phyloP scores from a whole-genome alignment of 129 eudicot species.

The Logfia minima region DNA sequence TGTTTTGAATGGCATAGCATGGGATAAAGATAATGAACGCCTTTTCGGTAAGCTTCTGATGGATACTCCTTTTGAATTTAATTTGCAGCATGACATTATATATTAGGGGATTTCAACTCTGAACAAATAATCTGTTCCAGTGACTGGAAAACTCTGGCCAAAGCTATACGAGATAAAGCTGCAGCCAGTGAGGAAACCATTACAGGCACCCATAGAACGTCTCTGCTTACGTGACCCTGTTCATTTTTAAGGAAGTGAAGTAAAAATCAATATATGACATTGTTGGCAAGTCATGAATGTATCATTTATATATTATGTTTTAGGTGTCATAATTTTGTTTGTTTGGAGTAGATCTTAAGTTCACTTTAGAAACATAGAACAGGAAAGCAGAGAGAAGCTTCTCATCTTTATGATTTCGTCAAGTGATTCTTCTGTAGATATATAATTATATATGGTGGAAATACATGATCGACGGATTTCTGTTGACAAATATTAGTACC shows the following conservation, averaged over 20 bases:
- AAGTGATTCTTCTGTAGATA: background rate
- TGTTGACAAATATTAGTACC: background rate
- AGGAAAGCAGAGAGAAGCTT: slow-evolving; percentile 8
- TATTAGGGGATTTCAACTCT: background rate
- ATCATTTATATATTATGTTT: slow-evolving; percentile 5
- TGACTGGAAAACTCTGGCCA: slow-evolving; percentile 97
- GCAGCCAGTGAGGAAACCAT: slow-evolving; percentile 49
- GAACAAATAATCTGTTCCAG: slow-evolving; percentile 42
- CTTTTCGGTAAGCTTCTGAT: slow-evolving; percentile 62
- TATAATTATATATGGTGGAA: background rate
- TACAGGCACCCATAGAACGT: slow-evolving; percentile 45
- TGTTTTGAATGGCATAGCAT: slow-evolving; percentile 96
- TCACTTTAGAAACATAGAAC: slow-evolving; percentile 2
- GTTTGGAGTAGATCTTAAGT: background rate
- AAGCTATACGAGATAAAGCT: slow-evolving; percentile 86
- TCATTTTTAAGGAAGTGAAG: slow-evolving; percentile 34
- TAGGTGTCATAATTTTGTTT: background rate
- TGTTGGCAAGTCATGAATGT: background rate
- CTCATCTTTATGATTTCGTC: background rate
- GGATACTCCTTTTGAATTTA: background rate
- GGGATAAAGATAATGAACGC: slow-evolving; percentile 68
- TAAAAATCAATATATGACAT: background rate
- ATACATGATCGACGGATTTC: background rate
- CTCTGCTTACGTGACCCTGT: slow-evolving; percentile 52
- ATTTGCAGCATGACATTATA: background rate